Base-by-base conservation (phyloP, 2,329 filamentous ascomycete species). In the Nemania bipapillata region DNA sequence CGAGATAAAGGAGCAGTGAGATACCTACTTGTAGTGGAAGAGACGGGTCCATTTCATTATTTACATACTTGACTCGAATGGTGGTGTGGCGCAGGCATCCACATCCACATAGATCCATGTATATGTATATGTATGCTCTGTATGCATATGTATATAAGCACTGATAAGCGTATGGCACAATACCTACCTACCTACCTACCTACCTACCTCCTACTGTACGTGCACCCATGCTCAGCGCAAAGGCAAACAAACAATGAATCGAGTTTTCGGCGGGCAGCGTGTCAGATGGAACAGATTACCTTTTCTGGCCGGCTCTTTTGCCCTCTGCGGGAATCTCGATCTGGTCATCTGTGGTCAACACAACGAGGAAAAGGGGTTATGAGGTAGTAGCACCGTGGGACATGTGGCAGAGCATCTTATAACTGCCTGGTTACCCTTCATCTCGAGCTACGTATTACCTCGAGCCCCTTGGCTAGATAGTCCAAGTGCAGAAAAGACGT, bases 391-490 rank as follows among this genome's bases (percentile, higher is more conserved):
- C 8, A 20, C 22, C 55, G 37, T 55, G 28, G 52, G n/a, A 56
- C 20, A 30, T 59, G 60, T 59, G 65, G 60, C 65, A 68, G 49
- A 28, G 65, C 61, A 50, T 42, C 49, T 50, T 20, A 54, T 49
- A 30, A 40, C 56, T 30, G 30, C 30, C 26, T 28, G 60, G 35
- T 47, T 12, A 32, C n/a, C 22, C n/a, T 37, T 45, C 40, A 6
- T 45, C 40, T n/a, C 20, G n/a, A 45, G 40, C 40, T 5, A 45
- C 17, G 40, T 45, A 45, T 56, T 53, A 28, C n/a, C n/a, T n/a
- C n/a, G 32, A 62, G 42, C 40, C 30, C 35, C 32, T 45, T 20
- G 9, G 20, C 28, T 45, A 7, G 47, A 11, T 17, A 26, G 47
- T 17, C 4, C 11, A 20, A 4, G 22, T 24, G 15, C 22, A 28